phyloP scores from a whole-genome alignment of 2,329 filamentous ascomycete species.

The Colletotrichum tamarilloi region DNA sequence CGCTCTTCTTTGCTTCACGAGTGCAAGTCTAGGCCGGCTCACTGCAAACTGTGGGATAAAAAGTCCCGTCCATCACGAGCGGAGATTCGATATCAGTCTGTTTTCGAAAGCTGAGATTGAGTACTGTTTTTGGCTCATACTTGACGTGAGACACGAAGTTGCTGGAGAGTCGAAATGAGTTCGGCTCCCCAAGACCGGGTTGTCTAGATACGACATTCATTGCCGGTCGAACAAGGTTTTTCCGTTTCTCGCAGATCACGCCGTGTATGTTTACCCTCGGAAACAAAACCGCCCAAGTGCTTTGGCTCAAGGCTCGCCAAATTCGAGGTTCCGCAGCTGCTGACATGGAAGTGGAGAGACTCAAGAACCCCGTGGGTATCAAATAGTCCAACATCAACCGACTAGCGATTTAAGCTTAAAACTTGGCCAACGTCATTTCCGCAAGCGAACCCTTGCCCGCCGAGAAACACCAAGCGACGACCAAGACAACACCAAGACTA shows the following conservation, averaged over 20 bases:
- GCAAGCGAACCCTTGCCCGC: slow-evolving; percentile 20
- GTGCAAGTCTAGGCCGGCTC: neutral
- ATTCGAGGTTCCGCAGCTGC: slow-evolving; percentile 13
- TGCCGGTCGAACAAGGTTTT: neutral
- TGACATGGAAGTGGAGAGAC: slow-evolving; percentile 25
- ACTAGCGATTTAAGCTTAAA: slow-evolving; percentile 34
- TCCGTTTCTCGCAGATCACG: slow-evolving; percentile 5
- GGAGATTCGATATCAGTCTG: neutral
- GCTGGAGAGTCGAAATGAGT: neutral
- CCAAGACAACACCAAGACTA: neutral
- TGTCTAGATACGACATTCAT: neutral
- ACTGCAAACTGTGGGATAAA: neutral
- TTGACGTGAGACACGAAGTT: neutral
- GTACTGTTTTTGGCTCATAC: neutral
- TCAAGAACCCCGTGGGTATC: slow-evolving; percentile 20
- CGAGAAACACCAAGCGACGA: slow-evolving; percentile 21
- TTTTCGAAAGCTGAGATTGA: too few relatives aligned
- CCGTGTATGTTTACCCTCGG: neutral
- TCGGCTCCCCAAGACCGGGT: neutral
- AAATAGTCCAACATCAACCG: slow-evolving; percentile 6
- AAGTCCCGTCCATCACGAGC: neutral
- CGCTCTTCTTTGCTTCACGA: neutral
- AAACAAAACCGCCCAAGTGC: neutral
- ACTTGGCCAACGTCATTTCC: slow-evolving; percentile 35
- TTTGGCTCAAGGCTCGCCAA: slow-evolving; percentile 20